Percentiles rank a stretch among this genome's conserved stretches.
Evolutionary conservation across 2,329 filamentous ascomycete species (phyloP).

Genomic region (Fusarium buharicum): DNA sequence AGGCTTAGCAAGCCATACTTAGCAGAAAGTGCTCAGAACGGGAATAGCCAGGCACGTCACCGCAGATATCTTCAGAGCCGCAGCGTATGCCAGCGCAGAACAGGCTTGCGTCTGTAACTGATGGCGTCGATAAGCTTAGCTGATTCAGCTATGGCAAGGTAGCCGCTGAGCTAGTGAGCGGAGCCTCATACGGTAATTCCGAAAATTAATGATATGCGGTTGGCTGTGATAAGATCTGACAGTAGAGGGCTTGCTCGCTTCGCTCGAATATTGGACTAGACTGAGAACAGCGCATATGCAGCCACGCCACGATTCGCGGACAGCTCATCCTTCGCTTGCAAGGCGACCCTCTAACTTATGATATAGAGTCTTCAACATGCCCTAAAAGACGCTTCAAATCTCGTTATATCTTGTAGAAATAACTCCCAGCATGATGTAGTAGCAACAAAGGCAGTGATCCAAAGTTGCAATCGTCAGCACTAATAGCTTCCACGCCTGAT

Average conservation of each 20-base stretch:
- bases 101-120: background rate
- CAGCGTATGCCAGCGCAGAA: slow-evolving; percentile 3
- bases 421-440: no score
- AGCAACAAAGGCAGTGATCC: no score
- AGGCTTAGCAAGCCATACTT: background rate
- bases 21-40: background rate
- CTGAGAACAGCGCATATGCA: background rate
- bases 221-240: background rate
- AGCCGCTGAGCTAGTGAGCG: background rate
- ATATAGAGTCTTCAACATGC: no score
- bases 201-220: background rate
- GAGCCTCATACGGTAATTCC: slow-evolving; percentile 10
- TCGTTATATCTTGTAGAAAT: no score
- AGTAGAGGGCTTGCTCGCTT: background rate
- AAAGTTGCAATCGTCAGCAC: no score
- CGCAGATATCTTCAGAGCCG: slow-evolving; percentile 9
- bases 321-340: background rate
- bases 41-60: background rate
- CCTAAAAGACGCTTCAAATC: no score
- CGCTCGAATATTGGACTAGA: background rate
- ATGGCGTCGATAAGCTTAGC: background rate
- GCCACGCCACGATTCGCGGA: slow-evolving; percentile 11
- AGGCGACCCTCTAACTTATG: no score
- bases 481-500: no score
- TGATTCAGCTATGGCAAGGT: slow-evolving; percentile 2